A percentile compares a stretch with the other conserved stretches of the same genome.
Conservation (phyloP, 306 rosid species). For the Mucuna pruriens region DNA sequence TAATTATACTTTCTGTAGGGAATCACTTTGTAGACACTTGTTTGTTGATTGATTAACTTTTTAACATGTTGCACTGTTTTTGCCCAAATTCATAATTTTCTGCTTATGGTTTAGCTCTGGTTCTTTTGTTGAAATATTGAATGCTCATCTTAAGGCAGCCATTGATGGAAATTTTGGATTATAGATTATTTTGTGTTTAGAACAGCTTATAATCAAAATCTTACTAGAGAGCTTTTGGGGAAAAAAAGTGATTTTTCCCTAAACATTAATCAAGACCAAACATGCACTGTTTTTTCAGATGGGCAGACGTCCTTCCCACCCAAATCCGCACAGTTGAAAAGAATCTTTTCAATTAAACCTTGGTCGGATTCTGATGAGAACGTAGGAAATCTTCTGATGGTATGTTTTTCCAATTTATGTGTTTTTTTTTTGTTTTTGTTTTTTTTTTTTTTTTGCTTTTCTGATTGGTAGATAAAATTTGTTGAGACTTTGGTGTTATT, state of each 20-base stretch:
- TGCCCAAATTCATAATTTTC: not conserved
- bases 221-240: not conserved
- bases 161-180: not conserved
- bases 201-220: not conserved
- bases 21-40: not conserved
- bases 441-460: constrained; percentile 5
- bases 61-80: not conserved
- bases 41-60: constrained; percentile 11
- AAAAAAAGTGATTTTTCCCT: not conserved
- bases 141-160: constrained; percentile 4
- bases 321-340: constrained; percentile 60
- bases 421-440: not conserved
- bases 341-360: constrained; percentile 65
- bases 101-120: constrained; percentile 15
- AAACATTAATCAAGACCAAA: constrained; percentile 22
- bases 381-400: constrained; percentile 78
- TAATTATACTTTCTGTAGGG: constrained; percentile 4
- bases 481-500: constrained; percentile 17
- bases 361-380: constrained; percentile 79
- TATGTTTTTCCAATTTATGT: constrained; percentile 35
- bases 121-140: constrained; percentile 14
- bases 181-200: not conserved
- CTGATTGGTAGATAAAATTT: constrained; percentile 22
- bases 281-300: constrained; percentile 49
- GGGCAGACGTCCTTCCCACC: constrained; percentile 64